Base-by-base conservation (phyloP, 2,329 filamentous ascomycete genomes). In the Huntiella bhutanensis region DNA sequence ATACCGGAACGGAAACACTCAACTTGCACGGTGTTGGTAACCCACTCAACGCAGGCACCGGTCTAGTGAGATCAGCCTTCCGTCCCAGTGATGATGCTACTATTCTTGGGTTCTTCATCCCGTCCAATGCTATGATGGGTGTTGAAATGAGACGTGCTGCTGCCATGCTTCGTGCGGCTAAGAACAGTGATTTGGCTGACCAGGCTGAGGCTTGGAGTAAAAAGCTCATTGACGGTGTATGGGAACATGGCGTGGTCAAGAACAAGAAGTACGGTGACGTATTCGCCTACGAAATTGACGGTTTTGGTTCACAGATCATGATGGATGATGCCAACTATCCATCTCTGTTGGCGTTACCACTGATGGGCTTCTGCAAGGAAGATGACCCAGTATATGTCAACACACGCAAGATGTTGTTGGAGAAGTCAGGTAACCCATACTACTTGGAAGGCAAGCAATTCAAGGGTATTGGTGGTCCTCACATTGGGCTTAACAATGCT, bases 81-180 rank as follows among this genome's bases (percentile, higher is more conserved):
- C 75, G 91, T 1, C 91, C 91, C 4, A 93, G 84, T 52, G 91
- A 98, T 55, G 91, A 98, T 59, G 85, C 91, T 2, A 92, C 86
- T 0, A 95, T 91, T 34, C 68, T 98, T 3, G 87, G 87, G 39
- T 98, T 85, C 66, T 84, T 94, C 59, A 93, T 98, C 53, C 91
- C 91, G 0, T 80, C 84, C 34, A 98, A 98, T 58, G 91, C 91
- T 17, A 88, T 93, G 79, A 94, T 98, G 71, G 79, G 85, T 2
- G 82, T 88, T 1, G 86, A 98, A 61, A 68, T 98, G 19, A 74
- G 77, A 52, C 77, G 82, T 37, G 77, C 82, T 0, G 77, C 84
- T 0, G 66, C 69, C 4, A 68, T 92, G 15, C 70, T 96, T n/a
- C 64, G 65, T 45, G 66, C 67, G 4, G 73, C 69, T 1, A 73